Base-by-base conservation (phyloP, 106 monocot genomes). In the Dendrobium huoshanense region DNA sequence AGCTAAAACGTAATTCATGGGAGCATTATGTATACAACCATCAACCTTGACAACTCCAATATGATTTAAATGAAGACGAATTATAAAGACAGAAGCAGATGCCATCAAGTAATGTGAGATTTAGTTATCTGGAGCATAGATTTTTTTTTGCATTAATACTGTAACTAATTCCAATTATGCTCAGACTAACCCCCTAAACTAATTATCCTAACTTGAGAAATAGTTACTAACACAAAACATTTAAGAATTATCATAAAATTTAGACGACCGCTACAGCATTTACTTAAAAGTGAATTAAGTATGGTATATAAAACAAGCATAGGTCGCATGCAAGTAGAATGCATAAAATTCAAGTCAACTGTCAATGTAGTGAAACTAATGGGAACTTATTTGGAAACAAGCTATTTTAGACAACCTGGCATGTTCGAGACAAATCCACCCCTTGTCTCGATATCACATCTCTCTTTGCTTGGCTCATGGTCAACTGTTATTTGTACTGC, bases 381-480 rank as follows among this genome's bases (percentile, higher is more conserved):
- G 27, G 67, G 15, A 70, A 70, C 31, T 70, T 70, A 70, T 33
- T 70, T 70, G 68, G 33, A 70, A 15, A 31, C 27, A 67, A 29
- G 9, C 29, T 70, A 33, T 16, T 70, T 33, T 76, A 51, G 48
- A 48, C n/a, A 77, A 95, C 95, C 95, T 90, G 95, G 95, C 77
- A 95, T 81, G 73, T 89, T 92, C 9, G 92, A 89, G 75, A 95
- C 95, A 79, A 95, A 95, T 55, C 95, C 95, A 58, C 95, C 95
- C 79, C 81, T 88, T 20, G 82, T 80, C 86, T 92, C 95, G 37
- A 95, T 95, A 61, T 81, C 84, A 7, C 83, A 84, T 41, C 92
- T 85, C 75, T 95, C 95, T 41, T 72, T 77, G 70, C 79, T 89
- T 10, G 95, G 95, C 45, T 95, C 95, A 83, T 95, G 95, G 79